Base-by-base conservation (phyloP, 768 basidiomycete species). In the Tubosaeta brunneosetosa region DNA sequence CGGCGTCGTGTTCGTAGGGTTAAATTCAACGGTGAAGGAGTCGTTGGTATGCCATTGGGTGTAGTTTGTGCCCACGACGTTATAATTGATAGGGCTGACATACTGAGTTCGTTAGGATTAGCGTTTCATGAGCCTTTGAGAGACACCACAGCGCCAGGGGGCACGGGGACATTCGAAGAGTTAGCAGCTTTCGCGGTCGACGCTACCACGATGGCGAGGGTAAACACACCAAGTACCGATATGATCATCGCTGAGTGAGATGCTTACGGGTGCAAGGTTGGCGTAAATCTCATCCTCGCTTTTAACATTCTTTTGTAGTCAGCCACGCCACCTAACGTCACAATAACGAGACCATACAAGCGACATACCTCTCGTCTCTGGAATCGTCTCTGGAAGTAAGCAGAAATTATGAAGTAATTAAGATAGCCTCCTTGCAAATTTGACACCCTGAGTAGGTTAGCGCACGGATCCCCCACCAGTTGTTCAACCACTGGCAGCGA, bases 1-100 rank as follows among this genome's bases (percentile, higher is more conserved):
- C 13, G 79, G 71, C n/a, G 66, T 65, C 34, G 76, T 74, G 59
- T 78, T 77, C 16, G 82, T 84, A 2, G 85, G 86, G 58, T 85
- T 83, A 68, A 83, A 81, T 44, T 76, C 73, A 22, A 40, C 19
- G 12, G 72, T 61, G 27, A 62, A 67, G 36, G 74, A 75, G 11
- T 76, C 19, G 31, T 70, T 67, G 34, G 58, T 60, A 29, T 68
- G 60, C 52, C 75, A 71, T 53, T 68, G 69, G 4, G 64, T 26
- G 51, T 74, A 68, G 72, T 71, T 74, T 14, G 71, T 58, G 6
- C 77, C 77, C 8, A 84, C 61, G 10, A 83, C 83, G 16, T 77
- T 75, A 55, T 81, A 81, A 3, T 74, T 69, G 8, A 64, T 71
- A 26, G 80, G 80, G 52, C 81, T 71, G 36, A 83, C 62, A 44